Percentiles rank a stretch among this genome's conserved stretches.
phyloP scores from a whole-genome alignment of 345 rosid genomes.

The Sisymbrium altissimum region DNA sequence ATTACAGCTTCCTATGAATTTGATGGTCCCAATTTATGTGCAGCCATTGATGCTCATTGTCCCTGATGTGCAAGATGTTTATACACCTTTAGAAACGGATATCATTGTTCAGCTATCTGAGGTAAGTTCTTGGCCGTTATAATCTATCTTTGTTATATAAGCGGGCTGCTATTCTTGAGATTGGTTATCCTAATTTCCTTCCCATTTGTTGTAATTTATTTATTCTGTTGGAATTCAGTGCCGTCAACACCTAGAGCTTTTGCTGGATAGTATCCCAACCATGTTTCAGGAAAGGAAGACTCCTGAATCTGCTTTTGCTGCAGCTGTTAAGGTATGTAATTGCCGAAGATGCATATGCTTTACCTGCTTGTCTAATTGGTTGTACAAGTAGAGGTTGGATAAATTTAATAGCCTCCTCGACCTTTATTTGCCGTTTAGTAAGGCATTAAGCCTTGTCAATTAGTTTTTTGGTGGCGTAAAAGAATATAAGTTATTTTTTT shows the following conservation, averaged over 20 bases:
- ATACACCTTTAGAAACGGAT: constrained; percentile 90
- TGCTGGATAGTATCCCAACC: constrained; percentile 89
- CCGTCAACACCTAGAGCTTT: constrained; percentile 85
- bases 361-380: background rate
- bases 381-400: constrained; percentile 4
- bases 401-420: background rate
- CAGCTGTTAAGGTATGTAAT: constrained; percentile 56
- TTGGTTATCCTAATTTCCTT: background rate
- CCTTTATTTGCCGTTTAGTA: background rate
- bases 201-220: background rate
- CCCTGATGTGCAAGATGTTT: constrained; percentile 95
- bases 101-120: constrained; percentile 85
- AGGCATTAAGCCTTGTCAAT: background rate
- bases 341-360: constrained; percentile 11
- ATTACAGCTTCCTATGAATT: constrained; percentile 31
- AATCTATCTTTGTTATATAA: background rate
- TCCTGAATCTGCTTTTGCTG: constrained; percentile 96
- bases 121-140: constrained; percentile 43
- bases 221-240: constrained; percentile 49
- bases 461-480: background rate
- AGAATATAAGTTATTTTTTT: background rate
- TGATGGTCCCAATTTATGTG: constrained; percentile 28
- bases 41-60: constrained; percentile 98
- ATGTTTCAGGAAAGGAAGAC: constrained; percentile 82
- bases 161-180: constrained; percentile 10